Evolutionary conservation across 2,329 filamentous ascomycete genomes (phyloP).

Genomic region (Colletotrichum sidae): DNA sequence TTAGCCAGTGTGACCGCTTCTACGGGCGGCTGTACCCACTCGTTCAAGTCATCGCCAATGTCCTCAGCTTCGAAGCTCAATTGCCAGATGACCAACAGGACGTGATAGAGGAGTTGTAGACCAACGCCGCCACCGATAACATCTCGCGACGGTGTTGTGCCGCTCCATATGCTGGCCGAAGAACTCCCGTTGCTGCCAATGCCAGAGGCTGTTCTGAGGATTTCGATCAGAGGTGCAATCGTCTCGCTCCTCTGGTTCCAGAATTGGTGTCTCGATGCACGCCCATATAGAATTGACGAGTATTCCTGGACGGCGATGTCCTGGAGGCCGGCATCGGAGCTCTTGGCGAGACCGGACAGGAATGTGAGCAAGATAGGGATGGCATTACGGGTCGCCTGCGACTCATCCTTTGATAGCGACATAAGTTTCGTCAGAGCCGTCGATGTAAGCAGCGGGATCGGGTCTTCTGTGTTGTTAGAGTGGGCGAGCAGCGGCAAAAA

Average conservation of each 20-base stretch:
- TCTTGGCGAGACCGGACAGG: constrained; percentile 85
- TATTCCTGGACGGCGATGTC: constrained; percentile 96
- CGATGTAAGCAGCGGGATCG: constrained; percentile 89
- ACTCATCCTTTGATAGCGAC: constrained; percentile 72
- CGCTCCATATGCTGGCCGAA: constrained; percentile 71
- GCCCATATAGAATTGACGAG: constrained; percentile 83
- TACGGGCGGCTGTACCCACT: constrained; percentile 65
- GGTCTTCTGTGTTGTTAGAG: constrained; percentile 78
- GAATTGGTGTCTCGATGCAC: constrained; percentile 81
- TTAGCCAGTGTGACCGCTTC: neutral
- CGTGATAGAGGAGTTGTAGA: constrained; percentile 92
- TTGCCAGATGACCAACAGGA: constrained; percentile 95
- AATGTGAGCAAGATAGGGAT: constrained; percentile 88
- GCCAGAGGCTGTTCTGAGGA: constrained; percentile 83
- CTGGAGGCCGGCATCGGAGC: constrained; percentile 88
- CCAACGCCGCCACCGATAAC: constrained; percentile 86
- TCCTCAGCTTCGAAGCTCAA: constrained; percentile 90
- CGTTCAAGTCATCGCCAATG: constrained; percentile 81
- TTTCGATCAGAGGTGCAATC: constrained; percentile 82
- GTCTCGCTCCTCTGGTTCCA: constrained; percentile 93
- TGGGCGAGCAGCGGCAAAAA: constrained; percentile 87
- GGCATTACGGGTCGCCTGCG: constrained; percentile 76
- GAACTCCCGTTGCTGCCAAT: constrained; percentile 73
- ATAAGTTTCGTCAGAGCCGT: constrained; percentile 87
- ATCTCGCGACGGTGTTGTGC: constrained; percentile 63